Base-by-base conservation (phyloP, 2,329 filamentous ascomycete genomes). In the Pseudocercospora fijiensis region DNA sequence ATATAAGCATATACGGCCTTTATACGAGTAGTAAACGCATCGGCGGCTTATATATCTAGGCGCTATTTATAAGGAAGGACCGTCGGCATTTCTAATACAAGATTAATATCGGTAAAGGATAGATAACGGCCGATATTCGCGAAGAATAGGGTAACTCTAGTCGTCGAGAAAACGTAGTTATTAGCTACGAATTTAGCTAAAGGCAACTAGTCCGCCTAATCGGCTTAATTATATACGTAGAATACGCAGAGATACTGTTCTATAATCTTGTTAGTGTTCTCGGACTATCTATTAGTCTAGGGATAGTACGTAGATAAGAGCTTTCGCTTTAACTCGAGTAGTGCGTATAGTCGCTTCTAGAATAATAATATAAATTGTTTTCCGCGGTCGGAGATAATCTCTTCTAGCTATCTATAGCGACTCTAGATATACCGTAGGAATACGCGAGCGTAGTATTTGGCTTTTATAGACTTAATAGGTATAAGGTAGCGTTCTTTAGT, bases 401-500 rank as follows among this genome's bases (percentile, higher is more conserved):
- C 7, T 9, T 41, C 18, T 5, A 20, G 56, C 24, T 30, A 58
- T 9, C 56, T 45, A 45, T 58, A 58, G 9, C 20, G 11, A 8
- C 18, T 37, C 30, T 58, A 58, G 37, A 58, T 30, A 30, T 58
- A 58, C 3, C 20, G 6, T 3, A 58, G 33, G 30, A 58, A 58
- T 24, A 58, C 18, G 9, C 30, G 9, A 28, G 51, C 22, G 22
- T 55, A 55, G 51, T 55, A 55, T n/a, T 55, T 18, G 8, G 22
- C 51, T 55, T 58, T 10, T 58, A 58, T 58, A 41, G 56, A 58
- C 9, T 20, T 11, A 26, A 58, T 37, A 37, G 56, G 30, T 9
- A 58, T 58, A 7, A 58, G 33, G n/a, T 58, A 58, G 3, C 20
- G 10, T 43, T 58, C 30, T 22, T 58, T 58, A 20, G 33, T 58